Evolutionary conservation across 768 basidiomycete species (phyloP).

Genomic region (Panellus pusillus): DNA sequence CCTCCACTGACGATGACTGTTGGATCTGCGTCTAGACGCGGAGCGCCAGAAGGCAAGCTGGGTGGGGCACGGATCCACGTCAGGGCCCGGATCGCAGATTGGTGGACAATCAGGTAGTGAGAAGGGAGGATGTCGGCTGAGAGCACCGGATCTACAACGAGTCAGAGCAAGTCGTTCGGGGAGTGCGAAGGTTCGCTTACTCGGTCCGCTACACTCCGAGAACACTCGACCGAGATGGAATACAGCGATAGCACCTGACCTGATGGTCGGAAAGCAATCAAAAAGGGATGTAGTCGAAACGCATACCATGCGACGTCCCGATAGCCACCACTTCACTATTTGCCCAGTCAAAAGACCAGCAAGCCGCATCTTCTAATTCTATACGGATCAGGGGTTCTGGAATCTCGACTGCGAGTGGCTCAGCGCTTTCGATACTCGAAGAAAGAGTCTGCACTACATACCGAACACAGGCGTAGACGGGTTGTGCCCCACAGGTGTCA

Average conservation of each 20-base stretch:
- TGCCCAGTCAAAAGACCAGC: slow-evolving; percentile 86
- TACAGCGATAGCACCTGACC: slow-evolving; percentile 53
- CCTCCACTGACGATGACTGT: slow-evolving; percentile 75
- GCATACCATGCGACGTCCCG: slow-evolving; percentile 81
- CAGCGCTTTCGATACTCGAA: neutral
- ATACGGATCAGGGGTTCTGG: slow-evolving; percentile 69
- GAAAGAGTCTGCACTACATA: slow-evolving; percentile 31
- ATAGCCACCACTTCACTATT: slow-evolving; percentile 81
- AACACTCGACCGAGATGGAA: slow-evolving; percentile 53
- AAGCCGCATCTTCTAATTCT: slow-evolving; percentile 72
- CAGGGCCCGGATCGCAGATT: slow-evolving; percentile 76
- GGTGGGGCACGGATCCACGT: slow-evolving; percentile 75
- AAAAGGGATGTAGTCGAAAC: neutral
- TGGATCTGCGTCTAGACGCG: slow-evolving; percentile 56
- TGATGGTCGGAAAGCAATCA: slow-evolving; percentile 1
- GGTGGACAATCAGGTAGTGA: slow-evolving; percentile 72
- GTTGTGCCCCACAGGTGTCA: slow-evolving; percentile 33
- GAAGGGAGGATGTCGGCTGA: slow-evolving; percentile 58
- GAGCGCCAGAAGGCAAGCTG: slow-evolving; percentile 44
- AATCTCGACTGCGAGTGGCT: slow-evolving; percentile 46
- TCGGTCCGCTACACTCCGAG: slow-evolving; percentile 28
- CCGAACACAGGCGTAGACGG: slow-evolving; percentile 45
- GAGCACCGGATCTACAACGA: slow-evolving; percentile 25
- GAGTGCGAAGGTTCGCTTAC: slow-evolving; percentile 27
- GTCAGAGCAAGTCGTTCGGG: neutral